Base-by-base conservation (phyloP, 2,329 filamentous ascomycete genomes). In the Neonectria faginata region DNA sequence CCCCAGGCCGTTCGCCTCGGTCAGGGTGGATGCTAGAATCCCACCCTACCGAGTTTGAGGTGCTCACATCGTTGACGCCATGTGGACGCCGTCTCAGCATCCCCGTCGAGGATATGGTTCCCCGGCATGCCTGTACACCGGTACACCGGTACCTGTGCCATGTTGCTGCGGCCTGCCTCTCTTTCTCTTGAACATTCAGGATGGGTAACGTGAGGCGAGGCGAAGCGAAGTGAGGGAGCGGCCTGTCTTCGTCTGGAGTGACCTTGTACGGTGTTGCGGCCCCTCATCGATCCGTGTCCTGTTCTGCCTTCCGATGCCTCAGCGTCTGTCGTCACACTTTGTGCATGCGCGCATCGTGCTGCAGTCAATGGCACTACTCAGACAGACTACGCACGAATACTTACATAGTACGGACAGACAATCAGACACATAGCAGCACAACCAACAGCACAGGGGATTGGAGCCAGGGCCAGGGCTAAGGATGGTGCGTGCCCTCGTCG, bases 1-100 rank as follows among this genome's bases (percentile, higher is more conserved):
- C 36, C 14, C 36, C 31, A 39, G 50, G 18, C 36, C 45, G 16
- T 45, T 47, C 50, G 51, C 50, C 44, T 64, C 44, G 61, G 50
- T 36, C 57, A 64, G 66, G 54, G 66, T 63, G 59, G 60, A 65
- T 65, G 54, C 62, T 69, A 48, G 57, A 69, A 71, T 68, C 41
- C 57, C 60, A 70, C 65, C 63, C 58, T 51, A 65, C 62, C 61
- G 57, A 71, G 60, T 68, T 70, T 73, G 56, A 57, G 60, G 57
- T 66, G 62, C 57, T 59, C 48, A 64, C 63, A 65, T 53, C 62
- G 62, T 66, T 62, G 64, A 70, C 68, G 62, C 70, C 62, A 64
- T 67, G 54, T 54, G 61, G 57, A 62, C 69, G 67, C 70, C 62
- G 67, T 66, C 51, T 53, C 52, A 60, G 36, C 42, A 12, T 58